These are phyloP conservation scores for Neofusicoccum sp. DNA, from an alignment of 2,329 filamentous ascomycete species.

Conservation along the genomic window DNA sequence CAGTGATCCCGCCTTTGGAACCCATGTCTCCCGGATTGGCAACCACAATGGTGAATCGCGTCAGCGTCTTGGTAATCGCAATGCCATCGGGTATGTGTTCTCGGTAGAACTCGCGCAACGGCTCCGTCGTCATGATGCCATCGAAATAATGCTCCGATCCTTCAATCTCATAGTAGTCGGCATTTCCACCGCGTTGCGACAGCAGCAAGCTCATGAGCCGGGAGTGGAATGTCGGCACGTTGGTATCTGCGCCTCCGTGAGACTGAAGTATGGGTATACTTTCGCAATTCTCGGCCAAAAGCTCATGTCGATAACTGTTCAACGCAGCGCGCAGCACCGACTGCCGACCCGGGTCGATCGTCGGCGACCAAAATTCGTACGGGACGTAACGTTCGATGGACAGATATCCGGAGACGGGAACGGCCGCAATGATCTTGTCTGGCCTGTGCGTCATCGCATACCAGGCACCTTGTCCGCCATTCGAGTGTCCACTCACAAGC, in stretches of 20 bases:
- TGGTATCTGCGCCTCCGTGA: constrained; percentile 57
- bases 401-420: constrained; percentile 58
- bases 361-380: constrained; percentile 54
- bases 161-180: constrained; percentile 51
- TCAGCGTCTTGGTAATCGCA: constrained; percentile 24
- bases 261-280: constrained; percentile 57
- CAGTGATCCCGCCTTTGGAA: constrained; percentile 50
- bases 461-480: constrained; percentile 61
- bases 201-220: constrained; percentile 53
- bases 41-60: constrained; percentile 49
- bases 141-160: constrained; percentile 55
- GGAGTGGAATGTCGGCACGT: constrained; percentile 59
- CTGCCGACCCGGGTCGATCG: constrained; percentile 49
- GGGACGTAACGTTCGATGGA: constrained; percentile 61
- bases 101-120: constrained; percentile 51
- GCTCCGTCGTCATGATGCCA: constrained; percentile 53
- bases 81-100: constrained; percentile 24
- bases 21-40: constrained; percentile 54
- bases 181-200: constrained; percentile 41
- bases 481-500: constrained; percentile 59
- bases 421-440: constrained; percentile 56
- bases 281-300: constrained; percentile 51
- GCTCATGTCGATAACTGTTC: constrained; percentile 55
- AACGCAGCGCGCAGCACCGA: constrained; percentile 50
- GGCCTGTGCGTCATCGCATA: constrained; percentile 56